phyloP scores from a whole-genome alignment of 2,329 filamentous ascomycete species.

The Onygenales sp. region DNA sequence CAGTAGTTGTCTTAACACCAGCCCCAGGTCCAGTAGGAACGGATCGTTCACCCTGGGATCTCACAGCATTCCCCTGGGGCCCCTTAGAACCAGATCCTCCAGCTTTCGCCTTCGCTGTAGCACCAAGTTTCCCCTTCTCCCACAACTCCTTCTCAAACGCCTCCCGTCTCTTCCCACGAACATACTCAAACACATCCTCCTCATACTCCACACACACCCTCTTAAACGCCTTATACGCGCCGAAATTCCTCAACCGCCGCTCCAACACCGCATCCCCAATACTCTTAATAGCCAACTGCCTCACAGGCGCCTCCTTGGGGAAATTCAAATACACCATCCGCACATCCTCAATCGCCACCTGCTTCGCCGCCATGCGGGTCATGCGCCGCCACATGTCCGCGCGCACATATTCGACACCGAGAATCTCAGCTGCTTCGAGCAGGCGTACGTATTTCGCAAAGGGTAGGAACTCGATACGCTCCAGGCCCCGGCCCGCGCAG shows the following conservation, averaged over 20 bases:
- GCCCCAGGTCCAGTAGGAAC: not conserved
- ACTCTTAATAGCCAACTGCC: conserved; percentile 11
- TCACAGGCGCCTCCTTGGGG: conserved; percentile 3
- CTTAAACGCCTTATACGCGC: conserved; percentile 10
- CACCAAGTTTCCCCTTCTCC: not conserved
- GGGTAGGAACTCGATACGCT: conserved; percentile 8
- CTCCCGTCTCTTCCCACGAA: conserved; percentile 3
- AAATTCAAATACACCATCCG: conserved; percentile 9
- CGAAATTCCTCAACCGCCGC: conserved; percentile 9
- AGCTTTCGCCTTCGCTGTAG: not conserved
- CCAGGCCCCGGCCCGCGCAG: conserved; percentile 1
- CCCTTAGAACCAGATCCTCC: not conserved
- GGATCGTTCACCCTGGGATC: too few species aligned
- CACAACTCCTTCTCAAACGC: not conserved
- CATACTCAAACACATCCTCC: conserved; percentile 10
- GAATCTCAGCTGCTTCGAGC: conserved; percentile 9
- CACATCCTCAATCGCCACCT: conserved; percentile 9
- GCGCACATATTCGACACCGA: conserved; percentile 2
- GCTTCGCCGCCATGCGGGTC: conserved; percentile 7
- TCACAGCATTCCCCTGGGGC: not conserved
- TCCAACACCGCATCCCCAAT: conserved; percentile 11
- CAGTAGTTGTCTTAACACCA: not conserved
- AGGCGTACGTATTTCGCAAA: conserved; percentile 10
- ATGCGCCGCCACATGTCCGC: conserved; percentile 10
- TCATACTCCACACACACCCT: conserved; percentile 9